These are phyloP conservation scores for Xanthoparmelia taractica DNA, from an alignment of 495 filamentous ascomycete genomes.

Conservation along the genomic window DNA sequence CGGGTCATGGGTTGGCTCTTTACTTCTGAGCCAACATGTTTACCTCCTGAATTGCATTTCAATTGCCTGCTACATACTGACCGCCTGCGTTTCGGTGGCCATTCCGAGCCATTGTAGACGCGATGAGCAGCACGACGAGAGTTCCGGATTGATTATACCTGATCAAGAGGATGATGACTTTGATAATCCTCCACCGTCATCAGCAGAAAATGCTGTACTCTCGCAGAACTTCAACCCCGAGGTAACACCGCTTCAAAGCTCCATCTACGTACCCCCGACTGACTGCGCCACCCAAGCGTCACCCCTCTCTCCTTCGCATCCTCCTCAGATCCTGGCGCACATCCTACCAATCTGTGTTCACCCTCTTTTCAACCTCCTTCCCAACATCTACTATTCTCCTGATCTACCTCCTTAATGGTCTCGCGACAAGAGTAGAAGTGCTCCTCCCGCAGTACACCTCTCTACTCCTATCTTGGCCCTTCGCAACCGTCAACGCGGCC, in stretches of 20 bases:
- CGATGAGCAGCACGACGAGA: not conserved
- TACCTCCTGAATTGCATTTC: slow-evolving; percentile 20
- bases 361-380: slow-evolving; percentile 4
- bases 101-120: slow-evolving; percentile 12
- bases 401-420: slow-evolving; percentile 11
- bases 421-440: slow-evolving; percentile 9
- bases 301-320: not conserved
- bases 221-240: no score
- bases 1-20: slow-evolving; percentile 19
- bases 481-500: slow-evolving; percentile 13
- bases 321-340: slow-evolving; percentile 6
- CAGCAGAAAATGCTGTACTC: no score
- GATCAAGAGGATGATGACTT: no score
- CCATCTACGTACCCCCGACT: no score
- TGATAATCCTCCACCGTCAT: no score
- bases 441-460: slow-evolving; percentile 20
- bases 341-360: slow-evolving; percentile 11
- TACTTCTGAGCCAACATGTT: slow-evolving; percentile 22
- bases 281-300: not conserved
- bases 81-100: slow-evolving; percentile 9
- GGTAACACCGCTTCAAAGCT: no score
- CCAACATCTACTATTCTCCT: slow-evolving; percentile 17
- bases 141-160: no score
- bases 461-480: slow-evolving; percentile 14
- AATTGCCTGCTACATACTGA: slow-evolving; percentile 10